Base-by-base conservation (phyloP, 495 filamentous ascomycete species). In the Aspergillus sparsus region DNA sequence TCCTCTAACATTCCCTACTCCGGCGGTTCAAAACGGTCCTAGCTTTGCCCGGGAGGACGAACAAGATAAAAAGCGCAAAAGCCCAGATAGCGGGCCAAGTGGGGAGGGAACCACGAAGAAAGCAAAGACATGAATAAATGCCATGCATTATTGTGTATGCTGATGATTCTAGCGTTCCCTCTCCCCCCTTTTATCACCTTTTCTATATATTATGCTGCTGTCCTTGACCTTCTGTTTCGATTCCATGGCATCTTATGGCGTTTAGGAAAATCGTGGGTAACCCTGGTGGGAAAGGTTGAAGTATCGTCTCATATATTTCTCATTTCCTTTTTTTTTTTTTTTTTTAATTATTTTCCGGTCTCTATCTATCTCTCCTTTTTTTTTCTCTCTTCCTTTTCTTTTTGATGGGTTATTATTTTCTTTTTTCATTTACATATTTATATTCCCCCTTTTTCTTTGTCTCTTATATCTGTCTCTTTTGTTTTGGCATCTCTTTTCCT, bases 1-100 rank as follows among this genome's bases (percentile, higher is more conserved):
- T 71, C 94, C 94, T 9, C 74, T 97, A 47, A 95, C 89, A 60
- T 97, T 96, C 73, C 89, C 88, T 34, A 98, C 94, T 6, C 94
- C 94, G 15, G 83, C 96, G 6, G 85, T 85, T 1, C 82, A 83
- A 18, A 88, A 77, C 21, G 88, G 88, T 12, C 87, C 89, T 6
- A 84, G 84, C 54, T 91, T 92, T 65, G 68, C 85, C 36, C 76
- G 87, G n/a, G 79, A 82, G 9, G 81, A 80, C 33, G 80, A 83
- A 31, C 74, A 69, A 59, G 77, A 78, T 18, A 80, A 76, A 62
- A 85, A 85, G 62, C 75, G 81, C 57, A 84, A 85, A 59, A 80
- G 68, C 60, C 79, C 82, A 2, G 82, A 85, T 33, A 69, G 67
- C 6, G 80, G 78, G 15, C 67, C 70, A 0, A 62, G 63, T 45